These are phyloP conservation scores for Cicer chorassanicum DNA, from an alignment of 306 rosid genomes.

Conservation along the genomic window DNA sequence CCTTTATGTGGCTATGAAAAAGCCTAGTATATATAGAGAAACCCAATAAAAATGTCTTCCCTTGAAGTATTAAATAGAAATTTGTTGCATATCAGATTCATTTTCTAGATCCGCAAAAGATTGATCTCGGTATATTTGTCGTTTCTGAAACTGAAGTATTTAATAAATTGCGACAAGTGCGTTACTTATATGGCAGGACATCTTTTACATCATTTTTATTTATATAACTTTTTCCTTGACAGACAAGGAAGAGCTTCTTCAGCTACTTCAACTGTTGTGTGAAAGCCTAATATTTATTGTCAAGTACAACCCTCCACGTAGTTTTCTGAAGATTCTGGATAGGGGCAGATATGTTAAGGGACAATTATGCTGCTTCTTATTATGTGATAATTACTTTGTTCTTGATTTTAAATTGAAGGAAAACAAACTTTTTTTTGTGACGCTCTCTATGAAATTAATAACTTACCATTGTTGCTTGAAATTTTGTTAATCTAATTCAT, in stretches of 20 bases:
- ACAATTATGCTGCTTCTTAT: slow-evolving; percentile 32
- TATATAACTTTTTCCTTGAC: slow-evolving; percentile 14
- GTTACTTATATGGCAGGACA: background rate
- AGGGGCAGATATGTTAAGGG: slow-evolving; percentile 20
- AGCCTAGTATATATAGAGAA: background rate
- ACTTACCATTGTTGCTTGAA: background rate
- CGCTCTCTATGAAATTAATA: background rate
- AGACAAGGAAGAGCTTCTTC: slow-evolving; percentile 79
- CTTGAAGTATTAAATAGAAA: background rate
- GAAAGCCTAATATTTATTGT: slow-evolving; percentile 54
- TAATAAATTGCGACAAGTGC: background rate
- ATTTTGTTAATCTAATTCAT: slow-evolving; percentile 25
- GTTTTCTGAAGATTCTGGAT: slow-evolving; percentile 40
- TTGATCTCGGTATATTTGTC: slow-evolving; percentile 21
- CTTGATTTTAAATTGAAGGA: background rate
- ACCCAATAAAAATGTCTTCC: slow-evolving; percentile 2
- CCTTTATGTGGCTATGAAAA: slow-evolving; percentile 31
- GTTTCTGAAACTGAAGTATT: background rate
- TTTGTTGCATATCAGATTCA: slow-evolving; percentile 32
- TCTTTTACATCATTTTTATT: slow-evolving; percentile 26
- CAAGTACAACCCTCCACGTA: background rate
- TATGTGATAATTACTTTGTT: slow-evolving; percentile 14
- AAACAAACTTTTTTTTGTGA: slow-evolving; percentile 27
- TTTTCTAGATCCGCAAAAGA: slow-evolving; percentile 40
- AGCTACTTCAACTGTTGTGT: slow-evolving; percentile 93